These are phyloP conservation scores for Alternaria sp. DNA, from an alignment of 2,329 filamentous ascomycete species.

Conservation along the genomic window DNA sequence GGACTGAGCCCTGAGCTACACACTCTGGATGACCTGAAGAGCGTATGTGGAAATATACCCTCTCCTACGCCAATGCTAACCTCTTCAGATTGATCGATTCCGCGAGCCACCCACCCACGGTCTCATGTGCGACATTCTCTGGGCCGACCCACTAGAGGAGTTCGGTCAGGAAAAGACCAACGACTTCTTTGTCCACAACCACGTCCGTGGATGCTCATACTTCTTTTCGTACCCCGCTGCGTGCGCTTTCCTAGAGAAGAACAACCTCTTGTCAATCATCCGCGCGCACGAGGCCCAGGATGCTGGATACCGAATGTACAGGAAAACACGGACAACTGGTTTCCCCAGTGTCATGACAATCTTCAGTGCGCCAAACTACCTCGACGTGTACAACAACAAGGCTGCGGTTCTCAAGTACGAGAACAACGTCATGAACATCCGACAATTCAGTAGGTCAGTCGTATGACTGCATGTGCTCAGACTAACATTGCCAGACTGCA, in stretches of 20 bases:
- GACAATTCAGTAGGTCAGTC: conserved; percentile 74
- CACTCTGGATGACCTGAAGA: conserved; percentile 92
- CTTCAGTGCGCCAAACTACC: conserved; percentile 97
- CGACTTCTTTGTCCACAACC: conserved; percentile 97
- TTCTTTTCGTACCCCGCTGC: conserved; percentile 99
- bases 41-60: conserved; percentile 61
- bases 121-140: conserved; percentile 98
- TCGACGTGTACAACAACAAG: conserved; percentile 99
- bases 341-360: conserved; percentile 99
- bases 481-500: conserved; percentile 69
- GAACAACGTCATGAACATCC: conserved; percentile 99
- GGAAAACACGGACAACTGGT: conserved; percentile 95
- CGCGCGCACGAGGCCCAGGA: conserved; percentile 98
- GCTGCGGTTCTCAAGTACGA: conserved; percentile 98
- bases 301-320: conserved; percentile 98
- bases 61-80: conserved; percentile 30
- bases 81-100: conserved; percentile 87
- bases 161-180: conserved; percentile 99
- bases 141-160: conserved; percentile 97
- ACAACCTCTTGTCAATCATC: conserved; percentile 96
- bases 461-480: too few species aligned
- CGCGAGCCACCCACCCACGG: conserved; percentile 96
- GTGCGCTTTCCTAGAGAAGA: conserved; percentile 97
- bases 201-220: conserved; percentile 97
- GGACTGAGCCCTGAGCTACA: conserved; percentile 95